Evolutionary conservation across 805 yeast species (phyloP).

Genomic region (Schwanniomyces pseudopolymorphus): DNA sequence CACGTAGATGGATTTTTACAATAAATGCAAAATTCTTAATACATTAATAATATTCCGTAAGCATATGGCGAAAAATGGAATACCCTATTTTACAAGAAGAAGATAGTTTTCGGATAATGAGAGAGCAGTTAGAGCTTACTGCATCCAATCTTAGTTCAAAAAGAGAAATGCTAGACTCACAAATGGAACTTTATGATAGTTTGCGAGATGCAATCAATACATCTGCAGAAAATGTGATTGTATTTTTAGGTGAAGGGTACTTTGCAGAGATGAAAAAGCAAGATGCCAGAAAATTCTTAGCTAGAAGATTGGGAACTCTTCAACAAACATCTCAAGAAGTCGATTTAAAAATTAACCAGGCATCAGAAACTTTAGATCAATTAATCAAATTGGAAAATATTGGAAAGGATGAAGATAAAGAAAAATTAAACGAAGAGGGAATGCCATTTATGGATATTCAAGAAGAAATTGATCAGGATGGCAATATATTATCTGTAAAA

Average conservation of each 20-base stretch:
- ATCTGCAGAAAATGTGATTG: conserved; percentile 16
- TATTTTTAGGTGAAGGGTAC: conserved; percentile 41
- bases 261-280: conserved; percentile 30
- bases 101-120: conserved; percentile 1
- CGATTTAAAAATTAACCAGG: conserved; percentile 37
- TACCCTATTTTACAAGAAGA: conserved; percentile 1
- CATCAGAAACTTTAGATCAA: conserved; percentile 28
- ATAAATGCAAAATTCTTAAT: conserved; percentile 1
- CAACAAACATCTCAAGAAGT: conserved; percentile 43
- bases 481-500: conserved; percentile 49
- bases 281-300: conserved; percentile 28
- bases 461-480: conserved; percentile 81
- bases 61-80: not conserved
- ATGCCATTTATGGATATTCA: conserved; percentile 77
- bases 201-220: conserved; percentile 3
- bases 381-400: conserved; percentile 14
- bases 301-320: conserved; percentile 25
- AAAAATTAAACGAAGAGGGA: conserved; percentile 40
- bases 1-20: not conserved
- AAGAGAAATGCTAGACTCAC: conserved; percentile 4
- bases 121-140: conserved; percentile 2
- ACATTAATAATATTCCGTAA: not conserved
- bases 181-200: conserved; percentile 3
- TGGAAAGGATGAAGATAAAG: conserved; percentile 5
- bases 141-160: conserved; percentile 1